phyloP scores from a whole-genome alignment of 2,329 filamentous ascomycete genomes.

The Aspergillus tamarii region DNA sequence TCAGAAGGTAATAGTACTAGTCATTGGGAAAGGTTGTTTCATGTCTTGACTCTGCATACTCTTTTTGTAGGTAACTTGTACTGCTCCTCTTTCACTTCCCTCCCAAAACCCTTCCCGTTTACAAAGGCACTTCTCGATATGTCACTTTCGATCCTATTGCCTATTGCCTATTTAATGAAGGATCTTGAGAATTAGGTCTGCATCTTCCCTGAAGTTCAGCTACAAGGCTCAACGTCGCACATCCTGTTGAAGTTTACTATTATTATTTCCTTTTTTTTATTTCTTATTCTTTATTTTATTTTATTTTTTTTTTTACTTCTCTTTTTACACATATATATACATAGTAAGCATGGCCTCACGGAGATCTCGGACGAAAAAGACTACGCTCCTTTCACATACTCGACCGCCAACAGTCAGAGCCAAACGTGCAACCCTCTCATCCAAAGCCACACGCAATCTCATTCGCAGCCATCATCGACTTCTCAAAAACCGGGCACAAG shows the following conservation, averaged over 20 bases:
- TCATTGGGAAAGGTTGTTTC: background rate
- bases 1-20: background rate
- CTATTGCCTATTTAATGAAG: background rate
- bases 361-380: slow-evolving; percentile 36
- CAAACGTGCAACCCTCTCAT: slow-evolving; percentile 51
- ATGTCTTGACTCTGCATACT: background rate
- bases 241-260: background rate
- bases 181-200: background rate
- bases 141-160: background rate
- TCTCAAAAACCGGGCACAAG: slow-evolving; percentile 59
- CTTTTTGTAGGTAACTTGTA: background rate
- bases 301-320: background rate
- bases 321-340: background rate
- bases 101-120: background rate
- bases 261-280: no score
- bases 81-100: background rate
- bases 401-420: slow-evolving; percentile 47
- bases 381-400: slow-evolving; percentile 47
- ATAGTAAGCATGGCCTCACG: slow-evolving; percentile 32
- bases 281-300: background rate
- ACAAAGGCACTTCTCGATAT: background rate
- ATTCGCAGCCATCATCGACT: slow-evolving; percentile 64
- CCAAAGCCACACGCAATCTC: slow-evolving; percentile 60
- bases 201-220: background rate
- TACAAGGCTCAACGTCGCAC: background rate